Conservation (phyloP, 75 land plant species). For the Pseudotsuga menziesii region DNA sequence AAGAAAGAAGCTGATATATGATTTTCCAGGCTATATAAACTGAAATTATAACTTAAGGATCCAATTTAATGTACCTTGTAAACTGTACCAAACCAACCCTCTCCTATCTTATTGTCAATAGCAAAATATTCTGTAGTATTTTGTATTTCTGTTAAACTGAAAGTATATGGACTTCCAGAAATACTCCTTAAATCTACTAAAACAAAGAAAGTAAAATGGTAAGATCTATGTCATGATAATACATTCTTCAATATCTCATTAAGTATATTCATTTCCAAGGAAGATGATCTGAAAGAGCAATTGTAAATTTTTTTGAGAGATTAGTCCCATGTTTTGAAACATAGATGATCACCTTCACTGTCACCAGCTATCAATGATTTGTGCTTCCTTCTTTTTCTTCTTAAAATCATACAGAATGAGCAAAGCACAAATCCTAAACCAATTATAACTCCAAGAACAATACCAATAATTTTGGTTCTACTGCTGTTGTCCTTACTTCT, state of each 20-base stretch:
- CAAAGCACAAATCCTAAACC: background rate
- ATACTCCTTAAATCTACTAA: background rate
- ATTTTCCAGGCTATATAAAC: too few species aligned
- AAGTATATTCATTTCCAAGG: too few species aligned
- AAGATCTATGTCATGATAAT: too few species aligned
- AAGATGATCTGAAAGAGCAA: too few species aligned
- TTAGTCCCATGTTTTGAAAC: background rate
- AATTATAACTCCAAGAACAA: conserved; percentile 8
- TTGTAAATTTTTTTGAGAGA: too few species aligned
- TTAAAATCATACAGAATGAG: background rate
- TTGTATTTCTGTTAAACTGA: conserved; percentile 5
- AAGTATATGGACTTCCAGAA: background rate
- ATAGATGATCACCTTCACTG: background rate
- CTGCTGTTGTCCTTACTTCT: background rate
- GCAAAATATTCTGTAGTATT: conserved; percentile 6
- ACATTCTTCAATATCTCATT: too few species aligned
- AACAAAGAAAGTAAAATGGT: too few species aligned
- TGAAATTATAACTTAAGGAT: background rate
- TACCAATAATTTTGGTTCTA: conserved; percentile 1
- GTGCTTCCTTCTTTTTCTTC: background rate
- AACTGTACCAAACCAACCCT: conserved; percentile 30
- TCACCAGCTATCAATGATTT: background rate
- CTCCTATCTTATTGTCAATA: conserved; percentile 22
- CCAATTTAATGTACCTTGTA: conserved; percentile 22
- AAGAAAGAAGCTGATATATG: background rate